Evolutionary conservation across 2,329 filamentous ascomycete genomes (phyloP).

Genomic region (Sporothrix protearum): DNA sequence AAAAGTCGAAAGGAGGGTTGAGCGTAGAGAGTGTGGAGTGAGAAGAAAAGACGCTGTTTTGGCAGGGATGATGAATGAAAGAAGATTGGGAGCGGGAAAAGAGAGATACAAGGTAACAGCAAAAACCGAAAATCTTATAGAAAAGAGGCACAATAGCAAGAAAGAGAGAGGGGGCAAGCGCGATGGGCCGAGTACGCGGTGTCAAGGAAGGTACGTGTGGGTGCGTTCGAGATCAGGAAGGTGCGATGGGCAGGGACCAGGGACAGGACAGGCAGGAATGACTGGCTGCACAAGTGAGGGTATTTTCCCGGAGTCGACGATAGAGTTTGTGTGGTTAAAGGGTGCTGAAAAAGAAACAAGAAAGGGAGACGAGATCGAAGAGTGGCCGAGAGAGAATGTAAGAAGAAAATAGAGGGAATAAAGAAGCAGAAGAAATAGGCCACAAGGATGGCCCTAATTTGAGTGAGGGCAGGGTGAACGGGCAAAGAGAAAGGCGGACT

Average conservation of each 20-base stretch:
- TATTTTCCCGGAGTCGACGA: conserved; percentile 9
- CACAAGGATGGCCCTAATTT: background rate
- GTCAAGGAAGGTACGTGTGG: background rate
- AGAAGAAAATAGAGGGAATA: background rate
- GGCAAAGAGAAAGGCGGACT: background rate
- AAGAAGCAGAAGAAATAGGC: background rate
- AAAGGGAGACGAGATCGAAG: background rate
- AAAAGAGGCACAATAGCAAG: background rate
- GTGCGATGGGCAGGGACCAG: background rate
- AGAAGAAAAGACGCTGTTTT: background rate
- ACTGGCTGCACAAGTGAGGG: background rate
- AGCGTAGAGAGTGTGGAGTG: background rate
- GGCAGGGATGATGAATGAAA: conserved; percentile 1
- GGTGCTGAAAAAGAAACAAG: background rate
- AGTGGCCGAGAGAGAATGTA: background rate
- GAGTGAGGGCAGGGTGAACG: conserved; percentile 1
- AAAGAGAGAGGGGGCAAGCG: background rate
- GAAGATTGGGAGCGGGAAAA: background rate
- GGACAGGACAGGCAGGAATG: conserved; percentile 2
- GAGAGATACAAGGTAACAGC: background rate
- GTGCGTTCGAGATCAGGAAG: conserved; percentile 1
- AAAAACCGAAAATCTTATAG: background rate
- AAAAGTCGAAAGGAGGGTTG: background rate
- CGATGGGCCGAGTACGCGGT: background rate
- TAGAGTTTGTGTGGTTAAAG: background rate